These are phyloP conservation scores for Aquilaria agallochum DNA, from an alignment of 441 rosid genomes.

Conservation along the genomic window DNA sequence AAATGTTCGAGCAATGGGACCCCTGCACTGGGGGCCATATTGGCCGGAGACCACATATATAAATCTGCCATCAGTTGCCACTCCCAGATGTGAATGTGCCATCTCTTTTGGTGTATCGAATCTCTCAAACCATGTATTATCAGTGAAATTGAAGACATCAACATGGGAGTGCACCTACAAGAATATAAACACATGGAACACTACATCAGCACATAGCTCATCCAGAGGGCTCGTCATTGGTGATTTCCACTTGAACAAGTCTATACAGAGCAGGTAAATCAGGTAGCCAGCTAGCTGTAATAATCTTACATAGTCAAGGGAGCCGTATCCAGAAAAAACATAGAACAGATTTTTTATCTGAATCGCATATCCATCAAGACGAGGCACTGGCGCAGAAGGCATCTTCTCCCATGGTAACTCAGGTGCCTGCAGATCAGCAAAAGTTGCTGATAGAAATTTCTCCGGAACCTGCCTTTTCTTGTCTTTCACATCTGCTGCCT, in stretches of 20 bases:
- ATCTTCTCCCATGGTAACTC: constrained; percentile 71
- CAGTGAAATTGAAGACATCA: constrained; percentile 71
- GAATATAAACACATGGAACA: background rate
- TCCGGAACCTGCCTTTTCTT: constrained; percentile 14
- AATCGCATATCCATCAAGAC: constrained; percentile 71
- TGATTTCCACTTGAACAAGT: no score
- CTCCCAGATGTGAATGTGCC: constrained; percentile 88
- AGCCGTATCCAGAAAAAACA: constrained; percentile 71
- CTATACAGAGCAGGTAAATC: no score
- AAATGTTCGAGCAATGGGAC: constrained; percentile 51
- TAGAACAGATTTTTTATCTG: constrained; percentile 67
- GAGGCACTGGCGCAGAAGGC: constrained; percentile 80
- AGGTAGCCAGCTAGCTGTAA: background rate
- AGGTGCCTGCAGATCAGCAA: constrained; percentile 75
- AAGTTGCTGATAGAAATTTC: constrained; percentile 54
- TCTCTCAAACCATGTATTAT: constrained; percentile 61
- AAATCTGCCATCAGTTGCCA: constrained; percentile 72
- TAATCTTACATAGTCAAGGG: constrained; percentile 49
- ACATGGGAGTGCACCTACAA: constrained; percentile 82
- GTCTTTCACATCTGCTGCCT: constrained; percentile 24
- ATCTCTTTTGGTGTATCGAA: constrained; percentile 68
- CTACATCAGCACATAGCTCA: no score
- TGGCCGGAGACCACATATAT: constrained; percentile 79
- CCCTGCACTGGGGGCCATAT: constrained; percentile 78
- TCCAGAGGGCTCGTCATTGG: no score